Evolutionary conservation across 768 basidiomycete genomes (phyloP), one percentile per base, ranked within the genome.

Genomic region (Naematelia encephala): DNA sequence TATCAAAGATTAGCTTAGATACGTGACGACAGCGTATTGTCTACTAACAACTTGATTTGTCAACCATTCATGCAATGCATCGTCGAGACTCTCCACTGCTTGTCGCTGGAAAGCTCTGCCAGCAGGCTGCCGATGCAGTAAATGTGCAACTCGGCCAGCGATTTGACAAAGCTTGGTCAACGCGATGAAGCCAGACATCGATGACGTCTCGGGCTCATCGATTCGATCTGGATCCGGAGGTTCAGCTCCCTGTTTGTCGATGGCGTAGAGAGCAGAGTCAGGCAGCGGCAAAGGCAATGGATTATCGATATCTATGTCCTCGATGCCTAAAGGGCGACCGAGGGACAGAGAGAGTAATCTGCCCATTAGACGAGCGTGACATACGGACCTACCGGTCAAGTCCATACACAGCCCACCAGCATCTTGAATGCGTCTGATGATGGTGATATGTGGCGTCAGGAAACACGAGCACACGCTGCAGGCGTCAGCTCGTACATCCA

Each of bases 391-490:
- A 54, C 54, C 70, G 48, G 43, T 70, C 91, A 51, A 94, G 80
- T 23, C 86, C 86, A 70, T 94, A 94, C 23, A 92, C 88, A 44
- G 88, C 86, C 90, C 91, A 93, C 91, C 91, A 93, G 52, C 92
- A 87, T 78, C 92, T 90, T 62, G 87, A 82, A 26, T 90, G 84
- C 0, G 89, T 89, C 77, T 93, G 90, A 77, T 91, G 92, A 76
- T 93, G 89, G 42, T 89, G 83, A 39, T 86, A 80, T 19, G 84
- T 79, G 29, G 91, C 80, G n/a, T 81, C 72, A 48, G 92, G 81
- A 45, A 88, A 84, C 52, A 87, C 84, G 2, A 90, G 87, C 1
- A 90, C 90, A 57, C 91, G 87, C 90, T 92, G 64, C 27, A 25
- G n/a, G 39, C 14, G 26, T 64, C 46, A 67, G 56, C 50, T 44